Percentiles rank a stretch among this genome's conserved stretches.
These are phyloP conservation scores for Ustilago vetiveriae DNA, from an alignment of 1,284 basidiomycete genomes.

Conservation along the genomic window DNA sequence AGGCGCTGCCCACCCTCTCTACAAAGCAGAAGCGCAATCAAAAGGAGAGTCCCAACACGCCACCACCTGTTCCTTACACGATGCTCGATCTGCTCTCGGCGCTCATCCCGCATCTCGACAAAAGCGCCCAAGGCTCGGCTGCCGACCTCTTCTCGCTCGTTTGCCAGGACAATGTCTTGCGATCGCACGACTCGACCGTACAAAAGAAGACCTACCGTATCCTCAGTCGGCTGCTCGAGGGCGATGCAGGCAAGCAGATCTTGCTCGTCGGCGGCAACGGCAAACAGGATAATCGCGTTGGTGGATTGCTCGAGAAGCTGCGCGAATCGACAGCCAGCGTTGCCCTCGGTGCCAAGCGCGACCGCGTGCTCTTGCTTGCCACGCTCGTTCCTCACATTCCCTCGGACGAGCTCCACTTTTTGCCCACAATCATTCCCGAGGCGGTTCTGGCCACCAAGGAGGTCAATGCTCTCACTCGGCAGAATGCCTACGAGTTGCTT, in stretches of 20 bases:
- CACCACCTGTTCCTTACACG: slow-evolving; percentile 74
- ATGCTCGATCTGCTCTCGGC: slow-evolving; percentile 90
- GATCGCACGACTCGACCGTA: slow-evolving; percentile 77
- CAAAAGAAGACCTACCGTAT: slow-evolving; percentile 97
- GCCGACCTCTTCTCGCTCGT: slow-evolving; percentile 71
- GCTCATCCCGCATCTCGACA: slow-evolving; percentile 74
- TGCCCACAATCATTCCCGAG: slow-evolving; percentile 91
- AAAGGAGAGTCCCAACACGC: slow-evolving; percentile 37
- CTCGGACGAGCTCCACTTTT: slow-evolving; percentile 78
- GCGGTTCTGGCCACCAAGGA: slow-evolving; percentile 98
- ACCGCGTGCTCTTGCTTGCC: slow-evolving; percentile 80
- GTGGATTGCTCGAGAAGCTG: slow-evolving; percentile 55
- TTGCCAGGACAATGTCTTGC: slow-evolving; percentile 70
- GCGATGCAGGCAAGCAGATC: slow-evolving; percentile 44
- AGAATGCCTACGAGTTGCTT: slow-evolving; percentile 88
- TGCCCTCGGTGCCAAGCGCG: slow-evolving; percentile 84
- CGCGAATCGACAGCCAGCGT: slow-evolving; percentile 70
- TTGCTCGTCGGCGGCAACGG: slow-evolving; percentile 15
- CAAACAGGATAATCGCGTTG: slow-evolving; percentile 28
- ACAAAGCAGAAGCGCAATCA: slow-evolving; percentile 39
- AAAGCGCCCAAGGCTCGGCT: slow-evolving; percentile 39
- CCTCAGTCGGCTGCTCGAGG: slow-evolving; percentile 72
- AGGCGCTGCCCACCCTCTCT: slow-evolving; percentile 72
- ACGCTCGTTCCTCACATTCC: slow-evolving; percentile 80
- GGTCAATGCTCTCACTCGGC: slow-evolving; percentile 89